Evolutionary conservation across 805 yeast species (phyloP).

Genomic region (Candida rishiriensis): DNA sequence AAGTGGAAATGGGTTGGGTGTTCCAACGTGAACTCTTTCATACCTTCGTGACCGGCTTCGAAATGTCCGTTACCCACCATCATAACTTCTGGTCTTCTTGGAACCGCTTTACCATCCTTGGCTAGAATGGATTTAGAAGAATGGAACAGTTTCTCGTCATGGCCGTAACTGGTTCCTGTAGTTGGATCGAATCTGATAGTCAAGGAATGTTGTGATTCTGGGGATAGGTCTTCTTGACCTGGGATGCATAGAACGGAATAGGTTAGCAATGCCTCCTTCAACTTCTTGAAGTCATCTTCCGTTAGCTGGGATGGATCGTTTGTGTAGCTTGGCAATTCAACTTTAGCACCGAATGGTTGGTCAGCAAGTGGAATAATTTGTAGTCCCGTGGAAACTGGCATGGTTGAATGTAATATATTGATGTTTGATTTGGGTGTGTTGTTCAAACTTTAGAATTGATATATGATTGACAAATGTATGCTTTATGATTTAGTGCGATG

Average conservation of each 20-base stretch:
- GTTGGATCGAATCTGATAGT: conserved; percentile 80
- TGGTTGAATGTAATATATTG: background rate
- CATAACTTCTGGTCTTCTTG: conserved; percentile 84
- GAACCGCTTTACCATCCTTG: conserved; percentile 78
- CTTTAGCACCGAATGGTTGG: conserved; percentile 64
- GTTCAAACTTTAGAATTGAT: too few species aligned
- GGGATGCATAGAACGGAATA: conserved; percentile 75
- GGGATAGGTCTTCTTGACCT: conserved; percentile 59
- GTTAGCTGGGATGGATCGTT: conserved; percentile 68
- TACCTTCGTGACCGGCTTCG: conserved; percentile 36
- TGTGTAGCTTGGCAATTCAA: conserved; percentile 61
- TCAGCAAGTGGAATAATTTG: conserved; percentile 43
- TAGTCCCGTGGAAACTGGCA: conserved; percentile 24
- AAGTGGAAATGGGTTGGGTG: conserved; percentile 84
- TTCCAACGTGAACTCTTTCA: conserved; percentile 53
- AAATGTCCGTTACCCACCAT: conserved; percentile 80
- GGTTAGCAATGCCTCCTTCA: conserved; percentile 61
- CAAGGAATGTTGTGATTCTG: conserved; percentile 69
- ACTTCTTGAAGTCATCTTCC: conserved; percentile 57
- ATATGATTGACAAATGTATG: too few species aligned
- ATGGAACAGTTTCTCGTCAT: conserved; percentile 68
- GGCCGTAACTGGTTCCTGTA: conserved; percentile 69
- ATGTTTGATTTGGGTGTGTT: too few species aligned
- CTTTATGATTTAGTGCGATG: too few species aligned
- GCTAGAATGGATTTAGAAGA: conserved; percentile 63